A percentile compares a stretch with the other conserved stretches of the same genome.
These are phyloP conservation scores for Aegilops longissima DNA, from an alignment of 176 grass and related monocot genomes.

Conservation along the genomic window DNA sequence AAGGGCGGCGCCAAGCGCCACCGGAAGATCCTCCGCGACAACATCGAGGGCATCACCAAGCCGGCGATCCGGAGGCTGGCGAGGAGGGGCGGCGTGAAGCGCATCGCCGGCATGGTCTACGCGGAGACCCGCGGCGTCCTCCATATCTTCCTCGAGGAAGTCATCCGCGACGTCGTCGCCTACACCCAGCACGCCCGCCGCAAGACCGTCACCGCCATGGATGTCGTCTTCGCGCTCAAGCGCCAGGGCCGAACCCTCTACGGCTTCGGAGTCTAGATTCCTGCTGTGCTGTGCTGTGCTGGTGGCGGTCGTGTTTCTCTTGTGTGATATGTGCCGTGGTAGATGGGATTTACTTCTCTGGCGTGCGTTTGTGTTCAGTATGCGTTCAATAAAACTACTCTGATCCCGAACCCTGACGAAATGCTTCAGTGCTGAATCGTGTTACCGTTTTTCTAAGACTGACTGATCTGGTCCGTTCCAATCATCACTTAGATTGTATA, in stretches of 20 bases:
- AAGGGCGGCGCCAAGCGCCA: conserved; percentile 96
- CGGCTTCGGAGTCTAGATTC: background rate
- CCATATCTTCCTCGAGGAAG: conserved; percentile 94
- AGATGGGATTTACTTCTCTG: background rate
- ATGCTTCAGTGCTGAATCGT: no score
- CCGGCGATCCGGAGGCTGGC: conserved; percentile 80
- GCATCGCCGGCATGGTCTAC: conserved; percentile 79
- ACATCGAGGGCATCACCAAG: conserved; percentile 97
- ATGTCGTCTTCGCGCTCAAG: conserved; percentile 89
- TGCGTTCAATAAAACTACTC: background rate
- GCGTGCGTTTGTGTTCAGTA: background rate
- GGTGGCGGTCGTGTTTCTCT: no score
- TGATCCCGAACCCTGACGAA: background rate
- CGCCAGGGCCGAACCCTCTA: conserved; percentile 79
- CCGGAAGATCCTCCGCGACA: conserved; percentile 45
- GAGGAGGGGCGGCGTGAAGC: conserved; percentile 79
- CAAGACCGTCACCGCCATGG: conserved; percentile 94
- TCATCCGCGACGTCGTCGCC: conserved; percentile 89
- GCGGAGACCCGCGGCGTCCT: conserved; percentile 87
- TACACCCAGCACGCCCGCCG: conserved; percentile 87
- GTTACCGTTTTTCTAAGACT: no score
- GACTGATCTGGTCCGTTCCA: no score
- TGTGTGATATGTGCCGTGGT: no score
- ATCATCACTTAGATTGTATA: no score
- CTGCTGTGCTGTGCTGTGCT: no score